Base-by-base conservation (phyloP, 2,329 filamentous ascomycete species). In the Fusarium compactum region DNA sequence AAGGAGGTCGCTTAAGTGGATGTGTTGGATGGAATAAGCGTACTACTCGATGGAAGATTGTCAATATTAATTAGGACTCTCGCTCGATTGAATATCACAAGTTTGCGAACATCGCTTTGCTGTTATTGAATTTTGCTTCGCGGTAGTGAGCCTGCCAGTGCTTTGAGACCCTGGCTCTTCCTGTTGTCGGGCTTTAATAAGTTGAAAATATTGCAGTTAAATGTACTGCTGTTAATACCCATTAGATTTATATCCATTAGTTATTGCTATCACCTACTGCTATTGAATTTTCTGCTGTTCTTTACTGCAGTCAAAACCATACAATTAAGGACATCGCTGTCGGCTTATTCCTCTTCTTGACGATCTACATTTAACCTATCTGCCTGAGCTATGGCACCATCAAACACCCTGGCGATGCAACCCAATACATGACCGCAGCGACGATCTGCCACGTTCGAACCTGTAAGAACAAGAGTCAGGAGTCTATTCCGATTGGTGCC, bases 1-100 rank as follows among this genome's bases (percentile, higher is more conserved):
- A 61, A 43, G 43, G 68, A 73, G 38, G 47, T 63, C 43, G 70
- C 63, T 5, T 73, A 40, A 52, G 16, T 20, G 2, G n/a, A 3
- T 14, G 4, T 53, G 4, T 24, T 25, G 22, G 7, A 32, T 55
- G 25, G 11, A 43, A 38, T 12, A 20, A 5, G 20, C 27, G 2
- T 43, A n/a, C 15, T 8, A 29, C 41, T 14, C 4, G 6, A 20
- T 11, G 25, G n/a, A 10, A 41, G 12, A n/a, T 50, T 43, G 30
- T 27, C 40, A 27, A 50, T 54, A 29, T 25, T 47, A 20, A 30
- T 34, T 4, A 29, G 38, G 44, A 58, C 43, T 7, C 25, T 58
- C 59, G 9, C 43, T 62, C 24, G 22, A 22, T 15, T 45, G 25
- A 29, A 51, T 34, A 34, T 16, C n/a, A 41, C 2, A 30, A 27